A percentile compares a stretch with the other conserved stretches of the same genome.
phyloP scores from a whole-genome alignment of 75 land plant species.

The Chamaecyparis obtusa region DNA sequence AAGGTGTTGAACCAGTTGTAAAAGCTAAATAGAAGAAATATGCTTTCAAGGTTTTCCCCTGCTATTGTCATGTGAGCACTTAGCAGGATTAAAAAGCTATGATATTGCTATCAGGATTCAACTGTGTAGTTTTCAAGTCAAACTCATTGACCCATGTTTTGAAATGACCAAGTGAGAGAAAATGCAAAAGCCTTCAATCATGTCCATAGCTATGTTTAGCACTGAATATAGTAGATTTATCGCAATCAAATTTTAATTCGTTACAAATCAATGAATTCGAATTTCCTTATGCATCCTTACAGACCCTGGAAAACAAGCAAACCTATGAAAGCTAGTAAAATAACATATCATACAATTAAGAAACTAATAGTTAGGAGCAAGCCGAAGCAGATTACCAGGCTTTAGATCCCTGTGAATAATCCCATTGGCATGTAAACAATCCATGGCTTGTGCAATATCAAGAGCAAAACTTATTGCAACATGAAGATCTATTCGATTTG shows the following conservation, averaged over 20 bases:
- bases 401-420: slow-evolving; percentile 92
- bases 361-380: background rate
- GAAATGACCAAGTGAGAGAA: background rate
- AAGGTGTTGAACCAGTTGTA: background rate
- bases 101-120: too few relatives aligned
- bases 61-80: background rate
- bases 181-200: background rate
- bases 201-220: background rate
- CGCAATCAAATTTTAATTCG: background rate
- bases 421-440: slow-evolving; percentile 91
- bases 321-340: background rate
- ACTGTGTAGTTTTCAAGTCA: too few relatives aligned
- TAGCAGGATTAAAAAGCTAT: background rate
- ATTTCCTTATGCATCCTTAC: background rate
- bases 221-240: background rate
- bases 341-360: background rate
- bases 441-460: slow-evolving; percentile 91
- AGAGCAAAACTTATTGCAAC: slow-evolving; percentile 76
- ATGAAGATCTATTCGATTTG: slow-evolving; percentile 57
- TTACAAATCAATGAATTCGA: background rate
- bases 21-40: background rate
- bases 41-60: background rate
- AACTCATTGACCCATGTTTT: too few relatives aligned
- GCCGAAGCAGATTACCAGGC: slow-evolving; percentile 52
- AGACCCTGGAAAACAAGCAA: background rate